Percentiles rank a stretch among this genome's conserved stretches.
Evolutionary conservation across 345 rosid species (phyloP).

Genomic region (Murraya paniculata): DNA sequence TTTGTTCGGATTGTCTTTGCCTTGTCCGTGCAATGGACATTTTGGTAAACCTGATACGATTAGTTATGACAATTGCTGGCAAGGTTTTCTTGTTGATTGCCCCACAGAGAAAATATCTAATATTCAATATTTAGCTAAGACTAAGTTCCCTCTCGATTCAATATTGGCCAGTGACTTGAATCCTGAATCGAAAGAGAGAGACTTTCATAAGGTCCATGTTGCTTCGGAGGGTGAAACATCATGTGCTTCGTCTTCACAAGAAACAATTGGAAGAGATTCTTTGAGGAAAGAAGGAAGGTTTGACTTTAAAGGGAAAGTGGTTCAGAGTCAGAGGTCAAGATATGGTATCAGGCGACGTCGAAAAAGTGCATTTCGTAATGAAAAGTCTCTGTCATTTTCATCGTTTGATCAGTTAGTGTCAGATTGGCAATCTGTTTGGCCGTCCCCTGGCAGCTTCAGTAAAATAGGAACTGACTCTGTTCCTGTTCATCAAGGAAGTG

Average conservation of each 20-base stretch:
- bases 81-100: conserved; percentile 31
- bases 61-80: conserved; percentile 38
- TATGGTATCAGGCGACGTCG: conserved; percentile 38
- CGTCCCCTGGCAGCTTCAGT: conserved; percentile 32
- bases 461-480: conserved; percentile 15
- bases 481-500: conserved; percentile 23
- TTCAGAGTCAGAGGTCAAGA: conserved; percentile 30
- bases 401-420: conserved; percentile 33
- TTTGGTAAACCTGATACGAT: conserved; percentile 33
- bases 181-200: conserved; percentile 16
- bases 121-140: conserved; percentile 40
- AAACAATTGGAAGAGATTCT: conserved; percentile 1
- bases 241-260: conserved; percentile 18
- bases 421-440: conserved; percentile 15
- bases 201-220: conserved; percentile 15
- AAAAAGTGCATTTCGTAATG: conserved; percentile 25
- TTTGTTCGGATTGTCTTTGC: conserved; percentile 48
- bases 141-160: conserved; percentile 49
- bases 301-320: conserved; percentile 31
- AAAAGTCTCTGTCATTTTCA: conserved; percentile 31
- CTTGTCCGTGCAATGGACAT: conserved; percentile 58
- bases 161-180: conserved; percentile 24
- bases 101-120: conserved; percentile 40
- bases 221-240: conserved; percentile 31
- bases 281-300: conserved; percentile 31